Base-by-base conservation (phyloP, 2,329 filamentous ascomycete species). In the Epichloe elymi region DNA sequence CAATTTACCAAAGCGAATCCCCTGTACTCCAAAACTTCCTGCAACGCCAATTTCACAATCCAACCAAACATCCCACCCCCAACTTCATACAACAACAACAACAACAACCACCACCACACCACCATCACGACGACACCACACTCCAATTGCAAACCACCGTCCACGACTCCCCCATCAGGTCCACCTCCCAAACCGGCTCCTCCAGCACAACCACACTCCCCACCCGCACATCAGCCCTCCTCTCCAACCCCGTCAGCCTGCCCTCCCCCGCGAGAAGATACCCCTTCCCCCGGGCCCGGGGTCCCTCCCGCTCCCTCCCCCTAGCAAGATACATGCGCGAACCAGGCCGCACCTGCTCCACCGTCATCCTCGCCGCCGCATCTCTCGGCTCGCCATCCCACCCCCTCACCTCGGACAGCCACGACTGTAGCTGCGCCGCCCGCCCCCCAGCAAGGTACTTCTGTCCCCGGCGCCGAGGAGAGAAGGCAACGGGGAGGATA, bases 61-160 rank as follows among this genome's bases (percentile, higher is more conserved):
- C 26, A 30, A 30, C 26, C 26, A 30, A 30, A 30, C 26, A 30
- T 30, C 26, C 26, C 26, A 30, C 23, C 23, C 26, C 26, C 26
- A 10, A 30, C 26, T 30, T 30, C 26, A 30, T 30, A 11, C 26
- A 30, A 30, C 8, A 8, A 30, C 26, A 10, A 30, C 26, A 10
- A 10, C 26, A 26, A 8, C 26, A 7, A 26, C 6, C 7, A 2
- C 20, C 19, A 23, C 23, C 5, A 23, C 23, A 30, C 8, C 10
- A 30, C 26, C 26, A 30, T 30, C 26, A 30, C 8, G 26, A 30
- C 7, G 26, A 30, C 26, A 30, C 26, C 26, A 42, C 26, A 35
- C 54, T 58, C 69, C 69, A 71, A 11, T 70, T 63, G 20, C 69
- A 70, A 2, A 61, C 66, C 3, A 71, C 68, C 15, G 63, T 63